Conservation (phyloP, 768 basidiomycete genomes). For the Mrakia frigida region DNA sequence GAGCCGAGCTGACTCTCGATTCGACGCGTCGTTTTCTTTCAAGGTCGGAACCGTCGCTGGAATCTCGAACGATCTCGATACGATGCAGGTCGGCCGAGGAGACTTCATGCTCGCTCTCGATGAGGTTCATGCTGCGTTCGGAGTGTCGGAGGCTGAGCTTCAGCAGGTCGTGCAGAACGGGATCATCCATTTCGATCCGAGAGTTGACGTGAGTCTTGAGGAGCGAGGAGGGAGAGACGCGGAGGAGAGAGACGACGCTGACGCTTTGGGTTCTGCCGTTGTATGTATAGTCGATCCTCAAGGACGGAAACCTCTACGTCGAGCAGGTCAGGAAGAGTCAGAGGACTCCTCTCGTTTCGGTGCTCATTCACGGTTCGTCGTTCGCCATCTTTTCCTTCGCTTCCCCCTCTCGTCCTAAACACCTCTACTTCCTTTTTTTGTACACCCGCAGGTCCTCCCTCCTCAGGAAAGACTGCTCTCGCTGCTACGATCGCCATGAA, state of each 20-base stretch:
- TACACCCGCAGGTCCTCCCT: constrained; percentile 57
- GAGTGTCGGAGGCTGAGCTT: constrained; percentile 95
- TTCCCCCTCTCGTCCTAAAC: neutral
- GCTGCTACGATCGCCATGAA: constrained; percentile 88
- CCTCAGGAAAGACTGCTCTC: constrained; percentile 89
- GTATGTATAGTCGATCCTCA: constrained; percentile 64
- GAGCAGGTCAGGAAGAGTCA: constrained; percentile 88
- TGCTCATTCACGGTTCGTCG: constrained; percentile 65
- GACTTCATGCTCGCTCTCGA: constrained; percentile 89
- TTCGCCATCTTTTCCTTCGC: neutral
- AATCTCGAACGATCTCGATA: constrained; percentile 90
- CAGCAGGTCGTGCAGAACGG: constrained; percentile 90
- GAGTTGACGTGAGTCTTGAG: constrained; percentile 62
- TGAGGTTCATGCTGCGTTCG: constrained; percentile 93
- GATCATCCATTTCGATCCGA: constrained; percentile 76
- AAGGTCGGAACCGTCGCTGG: constrained; percentile 92
- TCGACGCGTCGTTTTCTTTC: neutral
- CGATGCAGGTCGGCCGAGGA: constrained; percentile 72
- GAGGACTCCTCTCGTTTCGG: constrained; percentile 83
- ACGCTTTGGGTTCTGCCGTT: neutral
- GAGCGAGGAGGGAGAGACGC: neutral
- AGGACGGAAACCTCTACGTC: constrained; percentile 79
- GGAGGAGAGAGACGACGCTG: too few relatives aligned
- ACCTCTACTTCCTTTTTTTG: neutral
- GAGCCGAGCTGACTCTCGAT: neutral